Evolutionary conservation across 1,284 basidiomycete genomes (phyloP).

Genomic region (Anthracocystis setariae): DNA sequence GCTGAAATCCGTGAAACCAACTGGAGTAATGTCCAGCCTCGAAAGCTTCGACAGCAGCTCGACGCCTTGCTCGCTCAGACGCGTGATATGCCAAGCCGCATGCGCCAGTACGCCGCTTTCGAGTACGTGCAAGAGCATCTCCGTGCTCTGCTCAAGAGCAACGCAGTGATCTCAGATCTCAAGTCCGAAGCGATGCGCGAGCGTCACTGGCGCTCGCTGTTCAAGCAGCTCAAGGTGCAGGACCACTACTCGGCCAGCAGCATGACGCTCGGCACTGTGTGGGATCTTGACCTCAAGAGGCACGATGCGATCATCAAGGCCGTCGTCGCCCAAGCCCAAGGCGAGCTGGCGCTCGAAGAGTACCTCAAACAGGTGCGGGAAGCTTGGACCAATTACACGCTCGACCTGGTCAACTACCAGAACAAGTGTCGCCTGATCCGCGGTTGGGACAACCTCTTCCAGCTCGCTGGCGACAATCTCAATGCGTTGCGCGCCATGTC

Average conservation of each 20-base stretch:
- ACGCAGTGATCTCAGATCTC: slow-evolving; percentile 86
- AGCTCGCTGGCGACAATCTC: slow-evolving; percentile 73
- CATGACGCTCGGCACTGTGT: slow-evolving; percentile 95
- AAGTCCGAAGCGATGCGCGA: slow-evolving; percentile 98
- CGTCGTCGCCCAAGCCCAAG: slow-evolving; percentile 95
- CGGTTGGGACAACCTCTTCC: slow-evolving; percentile 85
- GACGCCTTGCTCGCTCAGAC: slow-evolving; percentile 88
- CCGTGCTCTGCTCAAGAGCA: slow-evolving; percentile 85
- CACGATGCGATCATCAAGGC: slow-evolving; percentile 92
- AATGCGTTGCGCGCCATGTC: slow-evolving; percentile 94
- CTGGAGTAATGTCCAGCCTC: slow-evolving; percentile 86
- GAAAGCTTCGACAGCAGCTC: slow-evolving; percentile 92
- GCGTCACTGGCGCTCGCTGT: slow-evolving; percentile 96
- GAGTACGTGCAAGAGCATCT: slow-evolving; percentile 96
- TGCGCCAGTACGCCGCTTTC: slow-evolving; percentile 98
- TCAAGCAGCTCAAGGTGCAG: slow-evolving; percentile 80
- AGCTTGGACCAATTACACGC: slow-evolving; percentile 92
- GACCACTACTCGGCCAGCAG: slow-evolving; percentile 70
- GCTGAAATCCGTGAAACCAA: slow-evolving; percentile 85
- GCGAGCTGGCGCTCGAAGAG: slow-evolving; percentile 75
- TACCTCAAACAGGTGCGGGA: slow-evolving; percentile 79
- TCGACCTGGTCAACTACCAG: slow-evolving; percentile 98
- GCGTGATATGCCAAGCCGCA: slow-evolving; percentile 97
- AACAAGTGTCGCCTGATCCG: slow-evolving; percentile 96
- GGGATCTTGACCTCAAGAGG: slow-evolving; percentile 93